Evolutionary conservation across 495 filamentous ascomycete species (phyloP).

Genomic region (Aspergillus kassunensis): DNA sequence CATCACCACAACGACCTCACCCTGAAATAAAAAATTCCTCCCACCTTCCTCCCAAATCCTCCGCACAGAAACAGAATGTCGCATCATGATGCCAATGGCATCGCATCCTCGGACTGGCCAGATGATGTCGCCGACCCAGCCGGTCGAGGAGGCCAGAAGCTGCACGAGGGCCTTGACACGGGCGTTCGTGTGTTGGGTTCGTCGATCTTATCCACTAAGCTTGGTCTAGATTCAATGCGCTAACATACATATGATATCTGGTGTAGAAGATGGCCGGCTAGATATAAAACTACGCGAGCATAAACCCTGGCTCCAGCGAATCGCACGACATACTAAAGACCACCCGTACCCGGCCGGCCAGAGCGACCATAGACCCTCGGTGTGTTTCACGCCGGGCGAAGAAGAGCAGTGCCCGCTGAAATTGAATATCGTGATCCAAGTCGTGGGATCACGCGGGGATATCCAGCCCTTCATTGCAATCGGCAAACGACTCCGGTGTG

Average conservation of each 20-base stretch:
- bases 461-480: slow-evolving; percentile 72
- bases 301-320: slow-evolving; percentile 55
- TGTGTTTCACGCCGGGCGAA: slow-evolving; percentile 44
- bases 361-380: slow-evolving; percentile 2
- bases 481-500: slow-evolving; percentile 58
- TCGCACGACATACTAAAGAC: slow-evolving; percentile 54
- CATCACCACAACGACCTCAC: neutral
- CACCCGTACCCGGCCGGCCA: slow-evolving; percentile 55
- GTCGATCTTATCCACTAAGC: slow-evolving; percentile 1
- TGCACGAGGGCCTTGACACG: slow-evolving; percentile 15
- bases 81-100: slow-evolving; percentile 7
- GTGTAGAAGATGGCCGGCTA: slow-evolving; percentile 60
- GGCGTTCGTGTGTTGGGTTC: slow-evolving; percentile 20
- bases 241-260: neutral
- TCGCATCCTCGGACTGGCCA: slow-evolving; percentile 5
- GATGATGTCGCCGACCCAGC: neutral
- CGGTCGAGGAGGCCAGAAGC: neutral
- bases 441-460: slow-evolving; percentile 75
- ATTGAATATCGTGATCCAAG: slow-evolving; percentile 75
- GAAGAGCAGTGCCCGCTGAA: slow-evolving; percentile 45
- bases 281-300: slow-evolving; percentile 72
- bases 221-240: neutral
- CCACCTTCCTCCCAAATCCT: neutral
- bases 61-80: neutral
- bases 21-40: neutral